Conservation (phyloP, 352 stramenopile genomes). For the Phytophthora cryptogea region DNA sequence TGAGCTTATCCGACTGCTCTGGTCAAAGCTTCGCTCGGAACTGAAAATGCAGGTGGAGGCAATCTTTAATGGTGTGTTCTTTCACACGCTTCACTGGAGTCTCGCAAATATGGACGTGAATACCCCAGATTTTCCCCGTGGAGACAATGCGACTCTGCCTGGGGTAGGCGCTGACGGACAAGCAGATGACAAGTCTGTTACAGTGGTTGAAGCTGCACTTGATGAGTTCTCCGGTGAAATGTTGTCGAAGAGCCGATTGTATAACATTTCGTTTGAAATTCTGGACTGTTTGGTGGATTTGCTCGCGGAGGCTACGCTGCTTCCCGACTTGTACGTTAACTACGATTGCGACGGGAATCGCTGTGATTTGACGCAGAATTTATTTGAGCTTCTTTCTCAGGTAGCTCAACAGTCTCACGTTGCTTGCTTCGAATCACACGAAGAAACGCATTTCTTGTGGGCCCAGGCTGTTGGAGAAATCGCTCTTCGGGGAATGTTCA, state of each 20-base stretch:
- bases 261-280: slow-evolving; percentile 74
- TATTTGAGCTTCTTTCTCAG: slow-evolving; percentile 95
- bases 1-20: slow-evolving; percentile 71
- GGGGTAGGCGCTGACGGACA: slow-evolving; percentile 3
- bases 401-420: slow-evolving; percentile 65
- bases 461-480: slow-evolving; percentile 69
- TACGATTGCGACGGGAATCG: slow-evolving; percentile 99
- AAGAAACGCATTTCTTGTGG: slow-evolving; percentile 76
- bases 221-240: slow-evolving; percentile 73
- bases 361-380: slow-evolving; percentile 87
- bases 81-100: slow-evolving; percentile 71
- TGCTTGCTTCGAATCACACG: slow-evolving; percentile 72
- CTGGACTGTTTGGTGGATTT: slow-evolving; percentile 96
- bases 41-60: slow-evolving; percentile 86
- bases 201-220: slow-evolving; percentile 49
- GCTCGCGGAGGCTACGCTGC: slow-evolving; percentile 93
- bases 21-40: slow-evolving; percentile 66
- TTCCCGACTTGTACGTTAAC: slow-evolving; percentile 98
- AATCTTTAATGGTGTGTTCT: slow-evolving; percentile 73
- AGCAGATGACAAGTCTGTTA: slow-evolving; percentile 16
- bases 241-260: slow-evolving; percentile 55
- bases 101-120: slow-evolving; percentile 64
- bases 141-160: slow-evolving; percentile 25
- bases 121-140: slow-evolving; percentile 63
- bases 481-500: slow-evolving; percentile 71